Percentiles rank a stretch among this genome's conserved stretches.
Conservation (phyloP, 805 yeast genomes). For the Pichia paraexigua region DNA sequence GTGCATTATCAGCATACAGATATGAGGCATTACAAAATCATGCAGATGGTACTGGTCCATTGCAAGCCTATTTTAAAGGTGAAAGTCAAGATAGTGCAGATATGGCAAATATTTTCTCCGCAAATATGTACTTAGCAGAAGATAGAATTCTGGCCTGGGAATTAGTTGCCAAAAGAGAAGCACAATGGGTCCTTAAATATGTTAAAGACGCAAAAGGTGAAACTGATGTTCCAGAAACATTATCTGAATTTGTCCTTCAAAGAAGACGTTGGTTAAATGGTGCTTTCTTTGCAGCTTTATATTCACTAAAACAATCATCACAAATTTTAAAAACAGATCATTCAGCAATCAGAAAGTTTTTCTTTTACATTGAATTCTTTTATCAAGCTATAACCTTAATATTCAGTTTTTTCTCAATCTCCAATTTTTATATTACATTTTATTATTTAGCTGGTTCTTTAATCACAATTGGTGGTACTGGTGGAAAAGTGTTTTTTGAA, state of each 20-base stretch:
- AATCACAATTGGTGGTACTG: conserved; percentile 49
- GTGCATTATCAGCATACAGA: conserved; percentile 92
- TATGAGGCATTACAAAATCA: conserved; percentile 79
- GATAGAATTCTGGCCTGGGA: conserved; percentile 97
- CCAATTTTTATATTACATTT: conserved; percentile 87
- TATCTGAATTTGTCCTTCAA: conserved; percentile 91
- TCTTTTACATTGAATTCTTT: conserved; percentile 78
- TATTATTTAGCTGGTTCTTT: conserved; percentile 89
- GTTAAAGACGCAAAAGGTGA: conserved; percentile 92
- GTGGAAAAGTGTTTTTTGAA: conserved; percentile 80
- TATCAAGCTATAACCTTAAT: conserved; percentile 75
- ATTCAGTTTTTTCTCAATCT: conserved; percentile 88
- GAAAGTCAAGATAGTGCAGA: conserved; percentile 39
- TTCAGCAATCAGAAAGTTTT: conserved; percentile 67
- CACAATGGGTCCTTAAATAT: conserved; percentile 84
- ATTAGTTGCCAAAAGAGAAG: conserved; percentile 74
- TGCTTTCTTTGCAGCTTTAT: conserved; percentile 92
- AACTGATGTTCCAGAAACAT: conserved; percentile 92
- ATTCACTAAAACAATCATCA: conserved; percentile 75
- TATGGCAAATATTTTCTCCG: conserved; percentile 71
- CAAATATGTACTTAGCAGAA: conserved; percentile 95
- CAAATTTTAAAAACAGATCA: conserved; percentile 89
- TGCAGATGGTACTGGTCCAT: conserved; percentile 88
- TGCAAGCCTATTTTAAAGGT: conserved; percentile 83
- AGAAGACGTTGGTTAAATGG: conserved; percentile 99